Conservation (phyloP, 495 filamentous ascomycete genomes). For the Clohesyomyces aquaticus region DNA sequence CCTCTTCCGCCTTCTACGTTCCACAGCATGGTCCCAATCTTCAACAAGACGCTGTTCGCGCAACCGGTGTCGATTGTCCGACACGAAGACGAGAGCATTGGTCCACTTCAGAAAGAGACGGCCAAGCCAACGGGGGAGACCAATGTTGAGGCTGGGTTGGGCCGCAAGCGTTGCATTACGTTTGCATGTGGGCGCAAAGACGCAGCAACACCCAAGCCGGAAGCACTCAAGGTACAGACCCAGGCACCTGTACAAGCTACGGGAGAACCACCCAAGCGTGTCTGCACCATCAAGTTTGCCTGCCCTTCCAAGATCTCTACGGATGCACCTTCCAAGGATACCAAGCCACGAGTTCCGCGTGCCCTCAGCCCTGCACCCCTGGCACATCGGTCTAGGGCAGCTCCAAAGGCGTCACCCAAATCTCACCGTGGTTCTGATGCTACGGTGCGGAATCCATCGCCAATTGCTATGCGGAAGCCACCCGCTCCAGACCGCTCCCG, state of each 20-base stretch:
- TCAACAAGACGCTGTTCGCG: slow-evolving; percentile 43
- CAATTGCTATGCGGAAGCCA: slow-evolving; percentile 41
- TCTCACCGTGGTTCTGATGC: slow-evolving; percentile 57
- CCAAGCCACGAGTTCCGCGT: slow-evolving; percentile 36
- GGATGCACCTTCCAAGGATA: slow-evolving; percentile 20
- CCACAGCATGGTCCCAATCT: slow-evolving; percentile 42
- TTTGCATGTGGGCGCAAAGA: slow-evolving; percentile 76
- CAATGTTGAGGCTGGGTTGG: slow-evolving; percentile 53
- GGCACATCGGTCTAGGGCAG: slow-evolving; percentile 27
- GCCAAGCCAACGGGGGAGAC: slow-evolving; percentile 30
- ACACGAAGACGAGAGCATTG: slow-evolving; percentile 45
- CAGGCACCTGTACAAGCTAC: slow-evolving; percentile 24
- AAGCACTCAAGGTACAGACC: slow-evolving; percentile 20
- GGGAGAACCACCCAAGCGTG: slow-evolving; percentile 54
- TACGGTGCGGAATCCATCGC: slow-evolving; percentile 48
- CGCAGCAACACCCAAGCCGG: slow-evolving; percentile 49
- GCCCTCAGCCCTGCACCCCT: slow-evolving; percentile 47
- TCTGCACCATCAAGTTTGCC: slow-evolving; percentile 63
- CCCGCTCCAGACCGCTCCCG: slow-evolving; percentile 19
- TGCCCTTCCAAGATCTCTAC: slow-evolving; percentile 54
- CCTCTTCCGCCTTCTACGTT: slow-evolving; percentile 57
- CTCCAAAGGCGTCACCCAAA: slow-evolving; percentile 44
- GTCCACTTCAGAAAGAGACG: slow-evolving; percentile 25
- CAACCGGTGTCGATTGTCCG: slow-evolving; percentile 32
- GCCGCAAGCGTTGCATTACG: slow-evolving; percentile 84